phyloP scores from a whole-genome alignment of 495 filamentous ascomycete species.

The Neurospora tetraspora region DNA sequence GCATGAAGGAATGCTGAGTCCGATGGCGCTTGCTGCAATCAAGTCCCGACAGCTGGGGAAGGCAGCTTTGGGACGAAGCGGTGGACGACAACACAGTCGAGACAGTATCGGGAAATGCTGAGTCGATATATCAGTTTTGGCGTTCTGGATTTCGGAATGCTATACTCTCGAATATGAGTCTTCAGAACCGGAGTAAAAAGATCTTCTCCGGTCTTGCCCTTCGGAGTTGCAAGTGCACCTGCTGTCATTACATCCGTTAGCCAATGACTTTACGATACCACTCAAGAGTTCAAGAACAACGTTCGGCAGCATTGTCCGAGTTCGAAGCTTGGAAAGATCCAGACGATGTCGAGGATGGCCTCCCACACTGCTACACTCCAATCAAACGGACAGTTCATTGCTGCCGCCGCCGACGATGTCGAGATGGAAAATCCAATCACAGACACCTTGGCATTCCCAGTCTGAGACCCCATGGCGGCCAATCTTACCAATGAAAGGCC shows the following conservation, averaged over 20 bases:
- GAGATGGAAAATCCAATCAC: not conserved
- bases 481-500: not conserved
- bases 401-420: not conserved
- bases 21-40: not conserved
- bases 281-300: not conserved
- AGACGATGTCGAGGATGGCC: not conserved
- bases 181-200: not conserved
- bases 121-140: not conserved
- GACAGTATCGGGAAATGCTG: not conserved
- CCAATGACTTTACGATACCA: not conserved
- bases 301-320: not conserved
- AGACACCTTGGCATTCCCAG: not conserved
- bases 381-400: not conserved
- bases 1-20: not conserved
- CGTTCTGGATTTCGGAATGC: not conserved
- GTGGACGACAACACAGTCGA: not conserved
- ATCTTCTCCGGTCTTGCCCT: not conserved
- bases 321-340: not conserved
- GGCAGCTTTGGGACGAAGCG: not conserved
- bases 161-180: not conserved
- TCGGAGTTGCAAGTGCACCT: not conserved
- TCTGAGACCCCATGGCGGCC: not conserved
- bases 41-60: not conserved
- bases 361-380: not conserved
- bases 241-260: not conserved